These are phyloP conservation scores for Taiozyma sp. DNA, from an alignment of 1,139 yeast species.

Conservation along the genomic window DNA sequence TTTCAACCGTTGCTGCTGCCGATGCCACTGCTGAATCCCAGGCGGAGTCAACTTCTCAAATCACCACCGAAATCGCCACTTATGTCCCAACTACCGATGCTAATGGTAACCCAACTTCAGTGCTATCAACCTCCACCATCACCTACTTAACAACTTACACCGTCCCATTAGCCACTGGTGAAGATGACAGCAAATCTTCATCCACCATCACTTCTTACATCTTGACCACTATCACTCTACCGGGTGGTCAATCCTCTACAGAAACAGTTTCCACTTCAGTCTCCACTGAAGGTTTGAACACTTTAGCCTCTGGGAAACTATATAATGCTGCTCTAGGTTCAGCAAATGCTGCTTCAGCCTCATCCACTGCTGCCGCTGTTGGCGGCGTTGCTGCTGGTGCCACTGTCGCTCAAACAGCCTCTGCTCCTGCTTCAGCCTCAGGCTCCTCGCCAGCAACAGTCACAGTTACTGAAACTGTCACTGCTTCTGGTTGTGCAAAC, in stretches of 20 bases:
- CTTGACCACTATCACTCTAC: slow-evolving; percentile 12
- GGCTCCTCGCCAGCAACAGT: neutral
- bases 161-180: slow-evolving; percentile 5
- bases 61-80: slow-evolving; percentile 23
- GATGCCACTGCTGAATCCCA: slow-evolving; percentile 21
- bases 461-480: slow-evolving; percentile 13
- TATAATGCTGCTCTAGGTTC: neutral
- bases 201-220: slow-evolving; percentile 12
- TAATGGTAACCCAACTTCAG: slow-evolving; percentile 29
- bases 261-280: slow-evolving; percentile 6
- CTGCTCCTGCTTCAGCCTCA: slow-evolving; percentile 7
- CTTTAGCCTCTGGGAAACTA: neutral
- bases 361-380: slow-evolving; percentile 1
- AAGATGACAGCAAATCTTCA: slow-evolving; percentile 2
- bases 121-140: slow-evolving; percentile 27
- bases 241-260: slow-evolving; percentile 4
- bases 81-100: slow-evolving; percentile 20
- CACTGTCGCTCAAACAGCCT: slow-evolving; percentile 7
- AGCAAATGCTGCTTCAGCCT: slow-evolving; percentile 1
- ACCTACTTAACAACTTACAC: slow-evolving; percentile 23
- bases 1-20: slow-evolving; percentile 1
- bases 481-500: slow-evolving; percentile 11
- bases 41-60: slow-evolving; percentile 15
- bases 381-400: slow-evolving; percentile 6
- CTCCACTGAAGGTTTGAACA: neutral